Percentiles rank a stretch among this genome's conserved stretches.
Evolutionary conservation across 345 rosid species (phyloP).

Genomic region (Acer negundo): DNA sequence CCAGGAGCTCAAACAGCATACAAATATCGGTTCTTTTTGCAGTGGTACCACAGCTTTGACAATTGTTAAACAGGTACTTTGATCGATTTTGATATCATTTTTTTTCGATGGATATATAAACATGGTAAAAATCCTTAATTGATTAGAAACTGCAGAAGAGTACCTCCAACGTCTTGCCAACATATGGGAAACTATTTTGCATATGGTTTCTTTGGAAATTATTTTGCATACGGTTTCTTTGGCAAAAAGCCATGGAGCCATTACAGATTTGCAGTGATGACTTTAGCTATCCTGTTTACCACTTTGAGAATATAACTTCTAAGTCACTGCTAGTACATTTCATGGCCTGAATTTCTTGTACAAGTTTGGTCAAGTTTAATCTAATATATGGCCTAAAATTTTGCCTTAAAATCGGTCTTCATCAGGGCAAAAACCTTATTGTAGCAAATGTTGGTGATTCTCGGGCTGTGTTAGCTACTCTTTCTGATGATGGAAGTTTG

Average conservation of each 20-base stretch:
- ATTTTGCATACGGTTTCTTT: background rate
- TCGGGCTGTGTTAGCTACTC: conserved; percentile 75
- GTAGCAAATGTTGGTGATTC: conserved; percentile 85
- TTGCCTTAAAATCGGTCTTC: background rate
- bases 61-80: conserved; percentile 70
- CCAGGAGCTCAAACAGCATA: conserved; percentile 64
- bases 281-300: background rate
- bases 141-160: too few relatives aligned
- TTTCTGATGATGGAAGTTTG: conserved; percentile 49
- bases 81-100: background rate
- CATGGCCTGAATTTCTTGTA: background rate
- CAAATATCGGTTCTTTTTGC: conserved; percentile 59
- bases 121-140: too few relatives aligned
- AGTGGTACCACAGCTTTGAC: conserved; percentile 82
- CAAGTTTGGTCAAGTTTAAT: background rate
- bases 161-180: too few relatives aligned
- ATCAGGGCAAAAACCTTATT: conserved; percentile 66
- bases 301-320: background rate
- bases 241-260: background rate
- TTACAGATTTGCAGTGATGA: background rate
- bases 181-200: background rate
- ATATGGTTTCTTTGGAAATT: background rate
- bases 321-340: background rate
- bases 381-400: background rate
- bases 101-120: background rate